Conservation (phyloP, 1,284 basidiomycete genomes). For the Entoloma clypeatum region DNA sequence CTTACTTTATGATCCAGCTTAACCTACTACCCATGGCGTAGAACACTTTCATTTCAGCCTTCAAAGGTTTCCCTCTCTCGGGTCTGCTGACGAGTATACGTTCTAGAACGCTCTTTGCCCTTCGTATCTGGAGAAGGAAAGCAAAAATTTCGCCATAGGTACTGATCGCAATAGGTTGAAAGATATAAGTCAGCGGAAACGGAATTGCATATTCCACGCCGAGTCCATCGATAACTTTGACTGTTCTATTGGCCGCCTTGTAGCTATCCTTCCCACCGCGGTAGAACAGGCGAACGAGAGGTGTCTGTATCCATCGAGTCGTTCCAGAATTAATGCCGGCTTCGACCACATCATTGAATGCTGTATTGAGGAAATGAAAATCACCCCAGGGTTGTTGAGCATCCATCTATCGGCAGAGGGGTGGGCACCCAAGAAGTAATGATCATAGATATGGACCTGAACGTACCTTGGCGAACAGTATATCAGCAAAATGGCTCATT, state of each 20-base stretch:
- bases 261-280: slow-evolving; percentile 44
- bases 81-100: slow-evolving; percentile 58
- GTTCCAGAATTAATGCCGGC: slow-evolving; percentile 41
- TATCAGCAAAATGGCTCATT: slow-evolving; percentile 68
- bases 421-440: slow-evolving; percentile 1
- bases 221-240: slow-evolving; percentile 64
- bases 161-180: slow-evolving; percentile 56
- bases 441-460: background rate
- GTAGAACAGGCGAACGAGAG: slow-evolving; percentile 72
- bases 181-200: slow-evolving; percentile 79
- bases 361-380: slow-evolving; percentile 80
- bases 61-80: slow-evolving; percentile 26
- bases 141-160: slow-evolving; percentile 70
- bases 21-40: slow-evolving; percentile 72
- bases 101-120: slow-evolving; percentile 70
- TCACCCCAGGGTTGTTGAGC: slow-evolving; percentile 69
- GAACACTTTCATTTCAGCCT: slow-evolving; percentile 56
- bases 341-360: slow-evolving; percentile 66
- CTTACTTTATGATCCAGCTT: slow-evolving; percentile 83
- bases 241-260: slow-evolving; percentile 41
- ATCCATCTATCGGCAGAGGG: slow-evolving; percentile 55
- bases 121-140: slow-evolving; percentile 72
- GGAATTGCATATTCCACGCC: slow-evolving; percentile 74
- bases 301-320: slow-evolving; percentile 60
- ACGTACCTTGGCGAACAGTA: slow-evolving; percentile 68